Evolutionary conservation across 441 rosid genomes (phyloP).

Genomic region (Kokia cookei): DNA sequence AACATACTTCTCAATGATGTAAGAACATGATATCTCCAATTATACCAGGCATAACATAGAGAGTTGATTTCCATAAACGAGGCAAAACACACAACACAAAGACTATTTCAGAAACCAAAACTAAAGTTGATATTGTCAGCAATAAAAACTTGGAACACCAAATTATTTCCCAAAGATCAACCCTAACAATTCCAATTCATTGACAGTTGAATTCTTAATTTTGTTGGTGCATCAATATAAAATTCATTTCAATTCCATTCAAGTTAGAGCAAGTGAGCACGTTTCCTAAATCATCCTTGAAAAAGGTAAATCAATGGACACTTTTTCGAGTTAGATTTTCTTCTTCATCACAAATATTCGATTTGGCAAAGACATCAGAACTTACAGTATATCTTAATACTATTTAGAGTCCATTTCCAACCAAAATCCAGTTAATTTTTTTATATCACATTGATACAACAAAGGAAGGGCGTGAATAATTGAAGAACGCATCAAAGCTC

Average conservation of each 20-base stretch:
- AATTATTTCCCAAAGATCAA: neutral
- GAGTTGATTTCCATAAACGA: neutral
- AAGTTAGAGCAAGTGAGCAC: neutral
- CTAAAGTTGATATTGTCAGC: neutral
- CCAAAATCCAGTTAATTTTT: neutral
- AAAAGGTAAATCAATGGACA: neutral
- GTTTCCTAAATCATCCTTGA: neutral
- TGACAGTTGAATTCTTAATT: neutral
- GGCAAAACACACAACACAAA: neutral
- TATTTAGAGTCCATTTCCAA: neutral
- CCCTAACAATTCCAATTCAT: neutral
- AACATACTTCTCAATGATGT: neutral
- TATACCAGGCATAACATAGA: neutral
- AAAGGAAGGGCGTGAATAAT: neutral
- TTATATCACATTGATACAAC: neutral
- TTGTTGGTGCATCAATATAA: neutral
- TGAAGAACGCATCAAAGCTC: neutral
- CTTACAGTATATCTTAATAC: neutral
- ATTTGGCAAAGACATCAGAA: neutral
- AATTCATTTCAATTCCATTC: neutral
- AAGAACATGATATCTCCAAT: neutral
- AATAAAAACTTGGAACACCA: neutral
- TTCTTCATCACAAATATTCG: neutral
- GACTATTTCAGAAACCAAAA: neutral
- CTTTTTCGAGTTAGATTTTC: neutral